Conservation (phyloP, 2,329 filamentous ascomycete species). For the Colletotrichum sp. region DNA sequence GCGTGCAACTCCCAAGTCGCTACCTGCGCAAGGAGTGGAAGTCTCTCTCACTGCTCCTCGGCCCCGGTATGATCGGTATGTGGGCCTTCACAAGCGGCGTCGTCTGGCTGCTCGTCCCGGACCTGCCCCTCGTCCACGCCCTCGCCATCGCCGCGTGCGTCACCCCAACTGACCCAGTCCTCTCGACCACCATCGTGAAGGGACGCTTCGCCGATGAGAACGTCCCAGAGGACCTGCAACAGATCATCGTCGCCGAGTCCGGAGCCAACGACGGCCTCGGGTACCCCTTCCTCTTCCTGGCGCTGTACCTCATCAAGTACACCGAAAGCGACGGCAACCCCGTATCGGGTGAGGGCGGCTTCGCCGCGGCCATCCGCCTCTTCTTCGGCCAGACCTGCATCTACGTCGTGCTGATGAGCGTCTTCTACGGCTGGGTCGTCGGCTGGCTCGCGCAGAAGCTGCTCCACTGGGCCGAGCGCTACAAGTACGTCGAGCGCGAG, state of each 20-base stretch:
- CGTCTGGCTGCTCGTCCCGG: slow-evolving; percentile 77
- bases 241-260: slow-evolving; percentile 81
- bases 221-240: slow-evolving; percentile 80
- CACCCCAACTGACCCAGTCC: slow-evolving; percentile 88
- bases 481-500: slow-evolving; percentile 82
- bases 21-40: slow-evolving; percentile 84
- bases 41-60: slow-evolving; percentile 74
- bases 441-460: slow-evolving; percentile 84
- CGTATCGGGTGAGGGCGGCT: slow-evolving; percentile 57
- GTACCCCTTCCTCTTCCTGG: slow-evolving; percentile 87
- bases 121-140: slow-evolving; percentile 78
- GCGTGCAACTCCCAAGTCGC: slow-evolving; percentile 83
- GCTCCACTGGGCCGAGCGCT: slow-evolving; percentile 83
- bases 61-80: slow-evolving; percentile 86
- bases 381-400: slow-evolving; percentile 90
- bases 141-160: slow-evolving; percentile 84
- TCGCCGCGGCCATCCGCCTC: slow-evolving; percentile 70
- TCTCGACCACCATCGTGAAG: slow-evolving; percentile 91
- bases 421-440: slow-evolving; percentile 77
- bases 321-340: slow-evolving; percentile 61
- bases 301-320: slow-evolving; percentile 84
- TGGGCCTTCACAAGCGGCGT: slow-evolving; percentile 81
- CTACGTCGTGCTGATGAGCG: slow-evolving; percentile 80
- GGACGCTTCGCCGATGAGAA: slow-evolving; percentile 93
- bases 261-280: slow-evolving; percentile 90